Base-by-base conservation (phyloP, 1,284 basidiomycete species). In the Filobasidium uniguttulatum region DNA sequence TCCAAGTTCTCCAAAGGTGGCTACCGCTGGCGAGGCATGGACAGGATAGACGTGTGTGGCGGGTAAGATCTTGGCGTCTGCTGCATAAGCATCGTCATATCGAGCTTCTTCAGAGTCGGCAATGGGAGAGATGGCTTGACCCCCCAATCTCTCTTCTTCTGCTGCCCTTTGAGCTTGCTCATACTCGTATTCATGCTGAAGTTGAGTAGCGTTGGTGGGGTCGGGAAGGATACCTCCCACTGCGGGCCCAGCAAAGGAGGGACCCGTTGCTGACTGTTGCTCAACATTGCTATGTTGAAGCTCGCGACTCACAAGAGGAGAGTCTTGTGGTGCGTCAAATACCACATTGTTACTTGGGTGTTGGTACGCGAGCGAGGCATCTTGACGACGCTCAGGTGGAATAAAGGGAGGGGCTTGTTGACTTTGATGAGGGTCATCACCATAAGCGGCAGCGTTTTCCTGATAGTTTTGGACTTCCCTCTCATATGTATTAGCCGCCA, bases 141-240 rank as follows among this genome's bases (percentile, higher is more conserved):
- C 40, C 22, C 29, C 25, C 20, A n/a, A 15, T 28, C 20, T 19
- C 26, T 43, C 40, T 19, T 3, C 14, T 28, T 43, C 40, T 22
- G 37, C 48, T 62, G 55, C 49, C 56, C 56, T 35, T 51, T 56
- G 55, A 61, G 66, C 56, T 66, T 54, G 66, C 54, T 65, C 61
- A 37, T 60, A 67, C 55, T 68, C 66, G 56, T 68, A 68, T 19
- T 57, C 59, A 31, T 60, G 60, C 28, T 44, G n/a, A n/a, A n/a
- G n/a, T n/a, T n/a, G n/a, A n/a, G n/a, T n/a, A n/a, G n/a, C n/a
- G n/a, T n/a, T n/a, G n/a, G n/a, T n/a, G n/a, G n/a, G n/a, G n/a
- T n/a, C n/a, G n/a, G n/a, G n/a, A n/a, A n/a, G n/a, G n/a, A n/a
- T n/a, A n/a, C n/a, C n/a, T n/a, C n/a, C n/a, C n/a, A n/a, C n/a